Evolutionary conservation across 2,329 filamentous ascomycete species (phyloP).

Genomic region (Cryphonectria naterciae): DNA sequence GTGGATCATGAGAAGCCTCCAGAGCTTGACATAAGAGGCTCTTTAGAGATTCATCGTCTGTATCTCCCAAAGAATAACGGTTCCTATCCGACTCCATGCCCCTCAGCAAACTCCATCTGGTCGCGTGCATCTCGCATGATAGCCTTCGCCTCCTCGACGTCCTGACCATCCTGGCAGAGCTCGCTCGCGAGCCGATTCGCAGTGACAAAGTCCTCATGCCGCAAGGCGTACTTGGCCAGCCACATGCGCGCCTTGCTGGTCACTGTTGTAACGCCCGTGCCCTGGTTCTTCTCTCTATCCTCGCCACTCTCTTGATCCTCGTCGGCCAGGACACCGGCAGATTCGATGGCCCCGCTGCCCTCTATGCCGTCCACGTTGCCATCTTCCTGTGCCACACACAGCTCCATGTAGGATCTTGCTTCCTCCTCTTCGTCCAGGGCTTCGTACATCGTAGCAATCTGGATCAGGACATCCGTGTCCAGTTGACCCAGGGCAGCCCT

Average conservation of each 20-base stretch:
- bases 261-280: conserved; percentile 85
- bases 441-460: conserved; percentile 90
- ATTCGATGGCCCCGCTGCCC: conserved; percentile 59
- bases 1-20: not conserved
- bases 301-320: conserved; percentile 44
- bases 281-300: conserved; percentile 47
- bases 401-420: conserved; percentile 92
- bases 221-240: conserved; percentile 83
- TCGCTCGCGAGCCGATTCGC: conserved; percentile 85
- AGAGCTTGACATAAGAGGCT: not conserved
- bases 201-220: conserved; percentile 72
- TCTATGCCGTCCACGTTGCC: conserved; percentile 47
- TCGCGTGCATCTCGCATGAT: conserved; percentile 85
- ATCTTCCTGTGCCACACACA: conserved; percentile 90
- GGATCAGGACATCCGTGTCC: conserved; percentile 87
- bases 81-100: conserved; percentile 32
- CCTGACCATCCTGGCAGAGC: conserved; percentile 91
- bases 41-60: not conserved
- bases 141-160: conserved; percentile 96
- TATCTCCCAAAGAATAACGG: not conserved
- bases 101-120: conserved; percentile 59
- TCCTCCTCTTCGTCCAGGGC: conserved; percentile 76
- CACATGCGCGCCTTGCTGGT: conserved; percentile 93
- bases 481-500: conserved; percentile 63
- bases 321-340: conserved; percentile 42